Percentiles rank a stretch among this genome's conserved stretches.
Evolutionary conservation across 179 eudicot species (phyloP).

Genomic region (Actinidia chinensis): DNA sequence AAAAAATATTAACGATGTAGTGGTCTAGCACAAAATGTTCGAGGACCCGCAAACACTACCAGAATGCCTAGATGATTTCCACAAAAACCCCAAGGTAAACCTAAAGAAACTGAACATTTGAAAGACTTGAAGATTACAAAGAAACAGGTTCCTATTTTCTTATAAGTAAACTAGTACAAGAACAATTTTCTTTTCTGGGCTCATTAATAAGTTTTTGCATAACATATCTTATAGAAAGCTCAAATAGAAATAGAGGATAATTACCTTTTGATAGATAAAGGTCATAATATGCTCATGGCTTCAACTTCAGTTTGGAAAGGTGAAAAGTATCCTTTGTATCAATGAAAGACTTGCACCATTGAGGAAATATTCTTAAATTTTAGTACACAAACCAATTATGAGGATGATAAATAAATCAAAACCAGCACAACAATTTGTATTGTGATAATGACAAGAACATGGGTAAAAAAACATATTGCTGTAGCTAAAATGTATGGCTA

Average conservation of each 20-base stretch:
- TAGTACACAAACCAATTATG: neutral
- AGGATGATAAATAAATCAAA: neutral
- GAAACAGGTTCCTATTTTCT: neutral
- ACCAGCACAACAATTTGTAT: neutral
- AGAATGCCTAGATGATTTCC: neutral
- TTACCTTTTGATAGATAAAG: constrained; percentile 73
- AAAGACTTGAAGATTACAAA: neutral
- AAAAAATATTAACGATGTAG: neutral
- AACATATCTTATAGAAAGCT: neutral
- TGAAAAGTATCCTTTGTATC: constrained; percentile 89
- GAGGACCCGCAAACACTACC: neutral
- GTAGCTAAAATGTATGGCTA: neutral
- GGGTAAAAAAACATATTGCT: neutral
- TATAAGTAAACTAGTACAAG: no score
- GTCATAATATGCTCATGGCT: constrained; percentile 89
- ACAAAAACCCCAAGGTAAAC: neutral
- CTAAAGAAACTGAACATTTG: constrained; percentile 1
- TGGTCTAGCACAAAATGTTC: neutral
- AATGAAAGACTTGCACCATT: constrained; percentile 77
- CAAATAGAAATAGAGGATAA: neutral
- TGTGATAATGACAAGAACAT: neutral
- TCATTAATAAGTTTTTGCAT: neutral
- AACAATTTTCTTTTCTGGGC: neutral
- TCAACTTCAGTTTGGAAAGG: constrained; percentile 70
- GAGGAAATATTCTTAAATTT: constrained; percentile 6